Evolutionary conservation across 1,139 yeast genomes (phyloP), one percentile per base, ranked within the genome.

Genomic region (Williopsis jadinii): DNA sequence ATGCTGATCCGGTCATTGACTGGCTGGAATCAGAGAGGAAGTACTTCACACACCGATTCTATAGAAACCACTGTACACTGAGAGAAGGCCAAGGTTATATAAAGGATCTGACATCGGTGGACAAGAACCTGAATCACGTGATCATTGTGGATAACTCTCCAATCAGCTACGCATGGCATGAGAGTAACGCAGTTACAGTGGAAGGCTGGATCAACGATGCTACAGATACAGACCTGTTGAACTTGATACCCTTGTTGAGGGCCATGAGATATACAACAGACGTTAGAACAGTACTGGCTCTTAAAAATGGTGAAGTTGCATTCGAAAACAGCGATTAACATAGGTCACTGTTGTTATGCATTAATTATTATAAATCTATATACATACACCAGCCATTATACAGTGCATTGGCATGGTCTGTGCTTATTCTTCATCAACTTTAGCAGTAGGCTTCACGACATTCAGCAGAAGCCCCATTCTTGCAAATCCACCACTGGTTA

Each of bases 121-220:
- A 63, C 45, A 45, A 51, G 36, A 90, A 84, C 49, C 70, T 87
- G 44, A 76, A 82, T 45, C 83, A 81, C 54, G 78, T 87, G 30
- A 68, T 90, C 45, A 84, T 92, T 36, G 72, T 92, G 42, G 98
- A 92, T 64, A 92, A 92, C 63, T 87, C 96, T 8, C 97, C 97
- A 1, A 73, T 87, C 10, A 83, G 95, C 56, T 92, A 86, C 60
- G 82, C 88, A 11, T 64, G 78, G 59, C 92, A 92, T 58, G 86
- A 80, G 48, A 80, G 81, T 52, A 92, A 92, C 58, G 98, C 96
- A 1, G 80, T 92, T 31, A 80, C 84, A 66, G 87, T 92, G 15
- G 97, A 90, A 62, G 97, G 98, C 35, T 92, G 98, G 98, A 87
- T 92, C 48, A 87, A 86, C 56, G 98, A 92, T 62, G 95, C 95